phyloP scores from a whole-genome alignment of 768 basidiomycete genomes.

The Strobilomyces dryophilus region DNA sequence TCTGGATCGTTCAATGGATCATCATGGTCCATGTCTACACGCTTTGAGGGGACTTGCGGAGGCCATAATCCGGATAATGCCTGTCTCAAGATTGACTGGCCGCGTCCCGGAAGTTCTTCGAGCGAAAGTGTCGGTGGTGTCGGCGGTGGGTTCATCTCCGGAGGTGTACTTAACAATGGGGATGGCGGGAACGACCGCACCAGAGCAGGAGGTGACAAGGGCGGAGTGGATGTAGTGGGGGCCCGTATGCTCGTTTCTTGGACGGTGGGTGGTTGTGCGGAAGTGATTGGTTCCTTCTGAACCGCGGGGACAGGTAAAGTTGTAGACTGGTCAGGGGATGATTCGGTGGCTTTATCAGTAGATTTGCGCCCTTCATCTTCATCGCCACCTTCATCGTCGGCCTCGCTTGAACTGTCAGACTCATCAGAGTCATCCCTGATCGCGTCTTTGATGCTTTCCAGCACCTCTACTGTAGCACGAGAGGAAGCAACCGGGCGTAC shows the following conservation, averaged over 20 bases:
- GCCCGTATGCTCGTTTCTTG: constrained; percentile 26
- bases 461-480: constrained; percentile 81
- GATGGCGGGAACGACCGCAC: constrained; percentile 46
- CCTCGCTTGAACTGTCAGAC: constrained; percentile 62
- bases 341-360: constrained; percentile 24
- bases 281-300: constrained; percentile 3
- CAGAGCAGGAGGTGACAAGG: constrained; percentile 24
- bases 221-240: constrained; percentile 21
- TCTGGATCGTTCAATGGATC: constrained; percentile 77
- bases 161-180: constrained; percentile 43
- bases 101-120: constrained; percentile 48
- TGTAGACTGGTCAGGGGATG: constrained; percentile 32
- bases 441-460: constrained; percentile 88
- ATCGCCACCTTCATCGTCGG: constrained; percentile 65
- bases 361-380: constrained; percentile 42
- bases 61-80: constrained; percentile 64
- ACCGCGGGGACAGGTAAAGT: constrained; percentile 22
- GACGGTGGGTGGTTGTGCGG: constrained; percentile 12
- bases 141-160: constrained; percentile 34
- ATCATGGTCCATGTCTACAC: constrained; percentile 57
- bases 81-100: constrained; percentile 71
- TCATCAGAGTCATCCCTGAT: constrained; percentile 81
- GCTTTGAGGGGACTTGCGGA: constrained; percentile 45
- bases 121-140: constrained; percentile 51
- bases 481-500: constrained; percentile 90